Percentiles rank a stretch among this genome's conserved stretches.
These are phyloP conservation scores for Penicillium canescens DNA, from an alignment of 495 filamentous ascomycete genomes.

Conservation along the genomic window DNA sequence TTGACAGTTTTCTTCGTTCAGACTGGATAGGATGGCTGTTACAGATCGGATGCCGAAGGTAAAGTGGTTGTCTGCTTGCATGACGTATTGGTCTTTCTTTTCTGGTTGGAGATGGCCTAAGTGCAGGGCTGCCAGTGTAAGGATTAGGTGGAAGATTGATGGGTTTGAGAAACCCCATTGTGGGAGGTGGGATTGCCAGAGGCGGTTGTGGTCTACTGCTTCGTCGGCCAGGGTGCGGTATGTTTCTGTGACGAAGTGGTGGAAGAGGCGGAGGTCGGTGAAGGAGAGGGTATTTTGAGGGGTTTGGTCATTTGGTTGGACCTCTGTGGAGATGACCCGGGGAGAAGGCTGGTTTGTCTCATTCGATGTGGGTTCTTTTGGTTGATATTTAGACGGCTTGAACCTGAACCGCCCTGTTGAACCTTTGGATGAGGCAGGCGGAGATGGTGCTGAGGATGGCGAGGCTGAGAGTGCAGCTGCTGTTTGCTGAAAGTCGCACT, in stretches of 20 bases:
- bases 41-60: slow-evolving; percentile 47
- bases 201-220: slow-evolving; percentile 11
- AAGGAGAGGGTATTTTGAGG: slow-evolving; percentile 25
- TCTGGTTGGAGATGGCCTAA: slow-evolving; percentile 37
- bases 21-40: slow-evolving; percentile 31
- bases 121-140: slow-evolving; percentile 46
- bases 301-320: neutral
- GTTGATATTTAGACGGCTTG: slow-evolving; percentile 23
- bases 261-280: slow-evolving; percentile 37
- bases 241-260: slow-evolving; percentile 37
- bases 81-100: slow-evolving; percentile 24
- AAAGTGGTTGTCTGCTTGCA: slow-evolving; percentile 46
- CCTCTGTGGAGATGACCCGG: neutral
- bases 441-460: neutral
- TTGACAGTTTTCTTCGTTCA: slow-evolving; percentile 42
- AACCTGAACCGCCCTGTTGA: slow-evolving; percentile 16
- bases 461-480: slow-evolving; percentile 3
- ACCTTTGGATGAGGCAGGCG: neutral
- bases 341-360: slow-evolving; percentile 11
- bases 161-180: slow-evolving; percentile 43
- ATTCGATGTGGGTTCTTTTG: neutral
- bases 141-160: slow-evolving; percentile 46
- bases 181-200: slow-evolving; percentile 43
- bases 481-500: slow-evolving; percentile 25
- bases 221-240: slow-evolving; percentile 31